Evolutionary conservation across 2,329 filamentous ascomycete species (phyloP).

Genomic region (Trichoderma hamatum): DNA sequence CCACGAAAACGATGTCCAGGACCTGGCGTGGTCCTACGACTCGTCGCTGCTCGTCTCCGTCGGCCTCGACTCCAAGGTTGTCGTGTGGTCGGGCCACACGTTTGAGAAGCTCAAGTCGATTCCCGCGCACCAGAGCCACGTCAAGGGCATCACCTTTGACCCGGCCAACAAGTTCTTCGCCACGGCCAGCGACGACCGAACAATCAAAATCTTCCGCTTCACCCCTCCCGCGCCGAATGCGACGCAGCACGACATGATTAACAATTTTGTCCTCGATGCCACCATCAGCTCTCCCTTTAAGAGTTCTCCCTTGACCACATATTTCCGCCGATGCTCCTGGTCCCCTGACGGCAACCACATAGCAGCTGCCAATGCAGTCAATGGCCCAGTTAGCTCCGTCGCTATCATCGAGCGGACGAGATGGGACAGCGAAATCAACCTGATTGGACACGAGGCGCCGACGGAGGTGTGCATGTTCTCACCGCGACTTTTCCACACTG

Average conservation of each 20-base stretch:
- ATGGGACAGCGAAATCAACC: constrained; percentile 96
- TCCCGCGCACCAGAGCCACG: constrained; percentile 91
- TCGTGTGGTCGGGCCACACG: constrained; percentile 96
- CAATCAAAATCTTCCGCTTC: constrained; percentile 95
- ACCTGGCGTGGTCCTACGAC: constrained; percentile 95
- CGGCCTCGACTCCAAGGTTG: constrained; percentile 94
- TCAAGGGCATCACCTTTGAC: constrained; percentile 98
- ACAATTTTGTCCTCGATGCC: constrained; percentile 94
- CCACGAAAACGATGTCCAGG: constrained; percentile 98
- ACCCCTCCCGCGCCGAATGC: constrained; percentile 89
- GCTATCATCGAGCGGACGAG: constrained; percentile 89
- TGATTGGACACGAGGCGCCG: constrained; percentile 95
- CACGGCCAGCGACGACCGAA: constrained; percentile 93
- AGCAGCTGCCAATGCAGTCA: constrained; percentile 93
- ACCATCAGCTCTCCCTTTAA: constrained; percentile 86
- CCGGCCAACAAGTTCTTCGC: constrained; percentile 99
- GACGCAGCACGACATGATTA: constrained; percentile 90
- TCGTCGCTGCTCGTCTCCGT: constrained; percentile 95
- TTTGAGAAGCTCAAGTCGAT: constrained; percentile 98
- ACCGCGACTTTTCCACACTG: constrained; percentile 80
- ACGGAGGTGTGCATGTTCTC: constrained; percentile 98
- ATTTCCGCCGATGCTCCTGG: constrained; percentile 96
- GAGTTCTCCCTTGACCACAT: constrained; percentile 91
- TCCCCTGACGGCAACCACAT: constrained; percentile 97
- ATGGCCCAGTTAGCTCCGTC: constrained; percentile 94